Evolutionary conservation across 495 filamentous ascomycete species (phyloP).

Genomic region (Aspergillus panamensis): DNA sequence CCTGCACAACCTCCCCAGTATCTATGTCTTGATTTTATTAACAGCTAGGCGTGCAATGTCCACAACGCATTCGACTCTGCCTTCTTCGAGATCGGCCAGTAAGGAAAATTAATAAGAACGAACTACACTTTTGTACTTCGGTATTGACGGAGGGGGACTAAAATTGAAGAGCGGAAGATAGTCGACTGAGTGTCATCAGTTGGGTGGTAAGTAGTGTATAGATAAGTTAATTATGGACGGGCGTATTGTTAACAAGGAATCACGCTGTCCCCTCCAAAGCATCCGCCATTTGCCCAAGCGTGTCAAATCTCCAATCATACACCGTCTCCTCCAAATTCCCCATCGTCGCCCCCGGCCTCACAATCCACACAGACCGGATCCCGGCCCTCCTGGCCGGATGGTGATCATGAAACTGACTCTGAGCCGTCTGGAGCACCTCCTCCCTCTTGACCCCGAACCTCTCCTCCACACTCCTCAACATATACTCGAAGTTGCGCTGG

Average conservation of each 20-base stretch:
- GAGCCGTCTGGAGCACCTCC: constrained; percentile 64
- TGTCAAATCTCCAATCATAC: constrained; percentile 59
- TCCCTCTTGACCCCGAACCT: constrained; percentile 53
- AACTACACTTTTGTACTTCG: too few relatives aligned
- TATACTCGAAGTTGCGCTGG: constrained; percentile 61
- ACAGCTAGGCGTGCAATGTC: too few relatives aligned
- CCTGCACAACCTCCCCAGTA: background rate
- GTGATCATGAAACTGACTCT: constrained; percentile 70
- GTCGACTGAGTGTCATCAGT: too few relatives aligned
- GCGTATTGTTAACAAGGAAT: too few relatives aligned
- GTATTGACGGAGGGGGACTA: too few relatives aligned
- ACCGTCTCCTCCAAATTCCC: constrained; percentile 44
- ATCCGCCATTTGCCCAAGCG: constrained; percentile 69
- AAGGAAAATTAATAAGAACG: too few relatives aligned
- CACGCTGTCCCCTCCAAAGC: constrained; percentile 23
- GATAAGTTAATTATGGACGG: too few relatives aligned
- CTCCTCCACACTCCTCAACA: constrained; percentile 51
- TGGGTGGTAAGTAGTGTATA: too few relatives aligned
- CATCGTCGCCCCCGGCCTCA: constrained; percentile 47
- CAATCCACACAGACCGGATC: constrained; percentile 68
- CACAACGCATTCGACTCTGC: too few relatives aligned
- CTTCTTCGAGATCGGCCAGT: too few relatives aligned
- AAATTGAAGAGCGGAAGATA: too few relatives aligned
- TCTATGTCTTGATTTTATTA: too few relatives aligned
- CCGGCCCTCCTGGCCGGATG: constrained; percentile 60